phyloP scores from a whole-genome alignment of 495 filamentous ascomycete species.

The Xylaria scruposa region DNA sequence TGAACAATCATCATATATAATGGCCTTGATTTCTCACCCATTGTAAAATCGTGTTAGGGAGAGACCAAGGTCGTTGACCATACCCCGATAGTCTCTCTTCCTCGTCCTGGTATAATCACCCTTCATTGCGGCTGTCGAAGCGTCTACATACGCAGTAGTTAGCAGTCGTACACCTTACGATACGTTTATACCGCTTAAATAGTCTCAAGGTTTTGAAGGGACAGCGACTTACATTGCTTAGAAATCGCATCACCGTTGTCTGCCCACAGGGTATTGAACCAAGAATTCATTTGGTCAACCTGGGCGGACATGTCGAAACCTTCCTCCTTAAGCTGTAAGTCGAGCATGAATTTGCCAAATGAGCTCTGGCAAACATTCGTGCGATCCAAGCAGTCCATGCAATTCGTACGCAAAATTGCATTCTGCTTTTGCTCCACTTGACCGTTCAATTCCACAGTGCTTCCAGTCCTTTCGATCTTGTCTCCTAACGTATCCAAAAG shows the following conservation, averaged over 20 bases:
- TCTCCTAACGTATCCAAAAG: constrained; percentile 72
- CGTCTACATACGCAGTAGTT: constrained; percentile 58
- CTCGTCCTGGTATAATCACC: constrained; percentile 92
- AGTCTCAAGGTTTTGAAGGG: background rate
- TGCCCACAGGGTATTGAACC: constrained; percentile 96
- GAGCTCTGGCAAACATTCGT: constrained; percentile 94
- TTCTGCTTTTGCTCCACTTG: constrained; percentile 61
- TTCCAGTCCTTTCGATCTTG: constrained; percentile 69
- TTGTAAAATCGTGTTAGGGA: constrained; percentile 77
- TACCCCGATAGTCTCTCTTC: constrained; percentile 89
- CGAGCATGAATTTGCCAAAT: constrained; percentile 76
- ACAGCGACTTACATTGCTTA: constrained; percentile 56
- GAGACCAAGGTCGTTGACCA: constrained; percentile 89
- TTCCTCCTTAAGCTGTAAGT: constrained; percentile 75
- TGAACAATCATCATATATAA: background rate
- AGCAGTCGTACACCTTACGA: background rate
- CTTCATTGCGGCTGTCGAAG: constrained; percentile 90
- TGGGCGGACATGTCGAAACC: constrained; percentile 73
- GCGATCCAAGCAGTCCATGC: constrained; percentile 96
- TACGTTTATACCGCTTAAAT: background rate
- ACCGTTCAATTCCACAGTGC: constrained; percentile 62
- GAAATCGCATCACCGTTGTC: constrained; percentile 87
- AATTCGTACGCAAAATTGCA: constrained; percentile 87
- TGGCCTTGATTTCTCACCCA: constrained; percentile 46
- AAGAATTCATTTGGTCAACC: constrained; percentile 73